phyloP scores from a whole-genome alignment of 164 flowering plant species.

The Tetracentron sinense region DNA sequence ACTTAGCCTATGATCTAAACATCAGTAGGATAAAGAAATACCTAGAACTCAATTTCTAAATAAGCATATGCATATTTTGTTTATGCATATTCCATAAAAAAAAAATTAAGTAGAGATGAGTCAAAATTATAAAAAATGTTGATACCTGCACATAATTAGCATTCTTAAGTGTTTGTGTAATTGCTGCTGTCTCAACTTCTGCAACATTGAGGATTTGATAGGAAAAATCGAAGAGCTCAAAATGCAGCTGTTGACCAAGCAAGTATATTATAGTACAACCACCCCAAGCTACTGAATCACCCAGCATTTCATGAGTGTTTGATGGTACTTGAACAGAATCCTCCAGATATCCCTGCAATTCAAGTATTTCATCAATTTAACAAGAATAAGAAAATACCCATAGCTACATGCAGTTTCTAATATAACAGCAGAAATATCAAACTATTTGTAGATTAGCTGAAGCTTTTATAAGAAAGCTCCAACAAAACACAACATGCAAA shows the following conservation, averaged over 20 bases:
- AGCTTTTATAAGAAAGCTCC: neutral
- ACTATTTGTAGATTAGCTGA: neutral
- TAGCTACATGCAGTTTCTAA: neutral
- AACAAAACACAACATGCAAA: neutral
- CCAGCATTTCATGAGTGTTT: constrained; percentile 53
- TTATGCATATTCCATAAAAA: no score
- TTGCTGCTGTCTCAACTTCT: constrained; percentile 67
- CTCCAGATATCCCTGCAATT: constrained; percentile 70
- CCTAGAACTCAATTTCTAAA: no score
- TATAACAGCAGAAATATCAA: neutral
- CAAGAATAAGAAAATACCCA: neutral
- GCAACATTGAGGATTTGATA: constrained; percentile 94
- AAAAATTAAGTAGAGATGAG: no score
- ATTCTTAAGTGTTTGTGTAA: constrained; percentile 36
- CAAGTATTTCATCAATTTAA: constrained; percentile 3
- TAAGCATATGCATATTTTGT: no score
- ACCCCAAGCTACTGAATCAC: constrained; percentile 99
- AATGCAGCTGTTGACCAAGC: constrained; percentile 95
- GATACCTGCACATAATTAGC: constrained; percentile 60
- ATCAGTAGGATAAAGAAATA: no score
- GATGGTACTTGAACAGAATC: constrained; percentile 48
- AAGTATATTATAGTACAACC: constrained; percentile 93
- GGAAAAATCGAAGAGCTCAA: constrained; percentile 95
- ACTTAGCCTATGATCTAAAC: no score
- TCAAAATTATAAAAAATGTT: neutral